phyloP scores from a whole-genome alignment of 2,329 filamentous ascomycete genomes.

The Emmonsia crescens region DNA sequence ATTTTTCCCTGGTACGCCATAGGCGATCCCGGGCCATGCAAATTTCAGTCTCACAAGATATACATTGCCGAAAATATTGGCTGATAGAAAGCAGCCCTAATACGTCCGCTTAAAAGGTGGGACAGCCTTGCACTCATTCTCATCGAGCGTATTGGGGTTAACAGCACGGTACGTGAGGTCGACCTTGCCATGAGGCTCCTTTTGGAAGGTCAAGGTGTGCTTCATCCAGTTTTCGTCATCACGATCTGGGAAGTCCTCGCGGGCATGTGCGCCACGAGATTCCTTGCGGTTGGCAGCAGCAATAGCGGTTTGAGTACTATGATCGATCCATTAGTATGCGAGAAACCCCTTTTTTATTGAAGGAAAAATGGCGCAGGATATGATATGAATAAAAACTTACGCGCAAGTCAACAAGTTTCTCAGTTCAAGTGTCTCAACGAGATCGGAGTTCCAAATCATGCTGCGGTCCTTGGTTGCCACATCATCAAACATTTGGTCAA shows the following conservation, averaged over 20 bases:
- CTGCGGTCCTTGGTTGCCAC: constrained; percentile 95
- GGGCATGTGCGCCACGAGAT: constrained; percentile 90
- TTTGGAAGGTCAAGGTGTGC: constrained; percentile 95
- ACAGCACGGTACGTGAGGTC: constrained; percentile 81
- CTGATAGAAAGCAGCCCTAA: constrained; percentile 20
- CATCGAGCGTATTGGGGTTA: constrained; percentile 72
- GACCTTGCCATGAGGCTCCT: constrained; percentile 75
- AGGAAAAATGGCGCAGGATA: neutral
- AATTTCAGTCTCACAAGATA: neutral
- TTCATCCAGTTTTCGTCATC: constrained; percentile 99
- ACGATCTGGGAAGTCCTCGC: constrained; percentile 92
- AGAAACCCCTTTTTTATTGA: neutral
- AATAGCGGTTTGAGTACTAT: constrained; percentile 76
- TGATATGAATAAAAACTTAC: constrained; percentile 47
- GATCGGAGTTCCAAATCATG: constrained; percentile 99
- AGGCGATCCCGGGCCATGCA: neutral
- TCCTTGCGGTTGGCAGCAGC: constrained; percentile 91
- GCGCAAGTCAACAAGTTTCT: constrained; percentile 94
- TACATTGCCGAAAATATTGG: neutral
- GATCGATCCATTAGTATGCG: constrained; percentile 8
- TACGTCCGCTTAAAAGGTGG: constrained; percentile 77
- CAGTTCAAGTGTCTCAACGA: constrained; percentile 91
- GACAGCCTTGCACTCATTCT: constrained; percentile 90
- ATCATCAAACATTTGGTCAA: constrained; percentile 68
- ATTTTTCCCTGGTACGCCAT: neutral